Evolutionary conservation across 1,139 yeast genomes (phyloP).

Genomic region (Protomyces macrosporus): DNA sequence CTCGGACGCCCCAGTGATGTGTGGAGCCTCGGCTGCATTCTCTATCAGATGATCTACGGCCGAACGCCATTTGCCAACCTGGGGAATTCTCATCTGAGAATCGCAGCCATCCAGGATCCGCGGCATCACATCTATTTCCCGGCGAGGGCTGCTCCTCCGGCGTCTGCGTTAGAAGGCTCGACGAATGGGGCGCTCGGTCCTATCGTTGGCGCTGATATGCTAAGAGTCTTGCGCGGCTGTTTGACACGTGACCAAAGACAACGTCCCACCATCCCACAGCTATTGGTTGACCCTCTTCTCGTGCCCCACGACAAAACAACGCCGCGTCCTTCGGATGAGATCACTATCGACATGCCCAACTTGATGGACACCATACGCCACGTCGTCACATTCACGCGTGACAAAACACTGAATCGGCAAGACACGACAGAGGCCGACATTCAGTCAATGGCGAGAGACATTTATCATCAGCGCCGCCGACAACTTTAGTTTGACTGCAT

Average conservation of each 20-base stretch:
- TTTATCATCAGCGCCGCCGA: constrained; percentile 13
- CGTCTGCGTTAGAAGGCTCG: not conserved
- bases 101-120: constrained; percentile 82
- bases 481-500: no score
- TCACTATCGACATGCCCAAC: not conserved
- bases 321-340: not conserved
- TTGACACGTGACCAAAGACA: constrained; percentile 64
- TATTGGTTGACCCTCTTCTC: constrained; percentile 58
- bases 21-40: constrained; percentile 96
- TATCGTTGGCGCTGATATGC: constrained; percentile 62
- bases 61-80: constrained; percentile 72
- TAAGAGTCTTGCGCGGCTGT: constrained; percentile 70
- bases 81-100: constrained; percentile 47
- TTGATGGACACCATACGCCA: not conserved
- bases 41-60: constrained; percentile 93
- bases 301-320: constrained; percentile 15
- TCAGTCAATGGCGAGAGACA: constrained; percentile 10
- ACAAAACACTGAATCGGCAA: constrained; percentile 13
- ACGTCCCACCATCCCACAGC: constrained; percentile 61
- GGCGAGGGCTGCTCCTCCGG: constrained; percentile 33
- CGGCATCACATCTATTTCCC: constrained; percentile 72
- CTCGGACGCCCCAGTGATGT: constrained; percentile 95
- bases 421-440: constrained; percentile 2
- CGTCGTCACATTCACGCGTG: not conserved
- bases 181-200: not conserved